Evolutionary conservation across 345 rosid species (phyloP).

Genomic region (Garcia nutans): DNA sequence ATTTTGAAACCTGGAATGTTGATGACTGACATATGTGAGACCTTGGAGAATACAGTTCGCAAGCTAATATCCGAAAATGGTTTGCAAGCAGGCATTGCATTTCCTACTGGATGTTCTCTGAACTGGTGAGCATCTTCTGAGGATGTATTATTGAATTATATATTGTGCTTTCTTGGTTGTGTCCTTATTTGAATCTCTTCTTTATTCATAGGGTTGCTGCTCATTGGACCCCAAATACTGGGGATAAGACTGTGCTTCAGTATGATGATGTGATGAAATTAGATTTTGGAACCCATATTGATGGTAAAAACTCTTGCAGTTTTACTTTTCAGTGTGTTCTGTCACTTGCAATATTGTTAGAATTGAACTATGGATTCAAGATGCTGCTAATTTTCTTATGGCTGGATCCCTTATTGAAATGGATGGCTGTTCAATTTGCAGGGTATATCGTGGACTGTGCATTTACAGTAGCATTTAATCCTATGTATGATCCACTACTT

Average conservation of each 20-base stretch:
- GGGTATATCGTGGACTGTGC: constrained; percentile 91
- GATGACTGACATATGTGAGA: constrained; percentile 92
- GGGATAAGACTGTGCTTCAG: constrained; percentile 96
- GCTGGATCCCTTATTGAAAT: constrained; percentile 17
- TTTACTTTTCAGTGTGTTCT: neutral
- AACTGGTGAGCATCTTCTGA: constrained; percentile 51
- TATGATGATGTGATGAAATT: constrained; percentile 95
- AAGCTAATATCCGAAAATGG: constrained; percentile 89
- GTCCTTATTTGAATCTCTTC: constrained; percentile 18
- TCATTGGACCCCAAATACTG: constrained; percentile 97
- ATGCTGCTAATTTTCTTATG: neutral
- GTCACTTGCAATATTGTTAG: constrained; percentile 3
- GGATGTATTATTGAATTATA: neutral
- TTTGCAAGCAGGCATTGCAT: constrained; percentile 95
- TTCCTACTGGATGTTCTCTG: constrained; percentile 97
- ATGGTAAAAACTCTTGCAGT: constrained; percentile 44
- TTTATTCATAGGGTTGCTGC: constrained; percentile 79
- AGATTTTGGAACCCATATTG: constrained; percentile 97
- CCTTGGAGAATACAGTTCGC: constrained; percentile 82
- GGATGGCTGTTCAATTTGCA: constrained; percentile 38
- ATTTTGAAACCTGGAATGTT: constrained; percentile 89
- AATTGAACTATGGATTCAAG: neutral
- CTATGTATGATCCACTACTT: constrained; percentile 87
- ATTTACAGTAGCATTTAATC: constrained; percentile 98
- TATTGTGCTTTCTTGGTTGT: constrained; percentile 8